These are phyloP conservation scores for Phyllosticta citrichinensis DNA, from an alignment of 2,329 filamentous ascomycete genomes.

Conservation along the genomic window DNA sequence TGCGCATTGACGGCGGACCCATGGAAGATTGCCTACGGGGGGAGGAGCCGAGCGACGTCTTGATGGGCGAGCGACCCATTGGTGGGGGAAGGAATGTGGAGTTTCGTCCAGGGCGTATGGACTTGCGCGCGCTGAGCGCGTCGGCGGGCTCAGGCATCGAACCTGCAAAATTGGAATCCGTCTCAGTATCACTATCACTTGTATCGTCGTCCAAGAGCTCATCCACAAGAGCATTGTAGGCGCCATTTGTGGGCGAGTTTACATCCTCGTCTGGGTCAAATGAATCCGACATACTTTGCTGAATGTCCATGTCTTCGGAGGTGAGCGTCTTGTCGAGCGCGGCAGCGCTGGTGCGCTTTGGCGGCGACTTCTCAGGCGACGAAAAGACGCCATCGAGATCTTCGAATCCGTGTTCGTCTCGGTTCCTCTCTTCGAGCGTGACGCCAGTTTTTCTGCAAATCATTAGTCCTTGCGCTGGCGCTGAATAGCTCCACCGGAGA, in stretches of 20 bases:
- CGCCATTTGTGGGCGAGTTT: conserved; percentile 6
- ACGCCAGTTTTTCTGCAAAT: conserved; percentile 74
- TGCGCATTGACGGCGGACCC: conserved; percentile 41
- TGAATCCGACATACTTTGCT: conserved; percentile 42
- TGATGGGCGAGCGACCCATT: conserved; percentile 51
- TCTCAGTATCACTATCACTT: conserved; percentile 8
- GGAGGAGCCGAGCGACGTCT: conserved; percentile 49
- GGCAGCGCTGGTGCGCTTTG: conserved; percentile 20
- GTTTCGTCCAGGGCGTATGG: conserved; percentile 32
- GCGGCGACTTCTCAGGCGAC: conserved; percentile 60
- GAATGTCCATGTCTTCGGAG: conserved; percentile 52
- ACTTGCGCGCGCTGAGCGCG: conserved; percentile 34
- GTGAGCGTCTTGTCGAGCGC: conserved; percentile 35
- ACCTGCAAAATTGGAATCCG: conserved; percentile 18
- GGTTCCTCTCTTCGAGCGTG: conserved; percentile 65
- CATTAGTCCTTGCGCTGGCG: neutral
- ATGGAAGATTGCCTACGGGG: conserved; percentile 52
- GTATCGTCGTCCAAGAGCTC: conserved; percentile 1
- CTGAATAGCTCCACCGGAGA: conserved; percentile 2
- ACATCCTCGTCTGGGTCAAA: conserved; percentile 1
- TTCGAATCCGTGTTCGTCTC: conserved; percentile 89
- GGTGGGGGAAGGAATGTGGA: conserved; percentile 38
- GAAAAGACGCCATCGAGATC: conserved; percentile 81
- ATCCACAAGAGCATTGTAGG: neutral
- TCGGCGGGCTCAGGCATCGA: conserved; percentile 40